phyloP scores from a whole-genome alignment of 805 yeast genomes.

The Grigorovia yakushimaensis region DNA sequence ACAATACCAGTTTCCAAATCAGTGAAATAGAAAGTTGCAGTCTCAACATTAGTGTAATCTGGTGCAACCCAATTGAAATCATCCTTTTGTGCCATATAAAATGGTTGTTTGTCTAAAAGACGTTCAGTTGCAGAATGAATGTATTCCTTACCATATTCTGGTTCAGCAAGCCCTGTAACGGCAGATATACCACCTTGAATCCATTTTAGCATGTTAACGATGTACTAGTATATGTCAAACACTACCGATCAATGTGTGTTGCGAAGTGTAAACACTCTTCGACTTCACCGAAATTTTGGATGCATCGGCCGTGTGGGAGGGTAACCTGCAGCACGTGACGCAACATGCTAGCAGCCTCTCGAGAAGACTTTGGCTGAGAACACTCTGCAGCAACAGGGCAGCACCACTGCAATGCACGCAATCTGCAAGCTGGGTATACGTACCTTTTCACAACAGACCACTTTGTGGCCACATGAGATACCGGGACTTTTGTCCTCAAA shows the following conservation, averaged over 20 bases:
- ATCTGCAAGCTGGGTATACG: no score
- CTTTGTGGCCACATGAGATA: no score
- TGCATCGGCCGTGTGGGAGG: neutral
- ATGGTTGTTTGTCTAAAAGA: conserved; percentile 48
- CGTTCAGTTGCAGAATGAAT: conserved; percentile 72
- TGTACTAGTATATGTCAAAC: no score
- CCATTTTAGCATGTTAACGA: conserved; percentile 58
- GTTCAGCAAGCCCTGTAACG: conserved; percentile 95
- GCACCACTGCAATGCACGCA: no score
- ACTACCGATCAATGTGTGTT: no score
- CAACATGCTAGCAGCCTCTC: no score
- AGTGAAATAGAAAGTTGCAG: conserved; percentile 83
- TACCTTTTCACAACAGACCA: no score
- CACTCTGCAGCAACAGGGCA: no score
- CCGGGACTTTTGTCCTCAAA: conserved; percentile 39
- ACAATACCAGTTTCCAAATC: conserved; percentile 50
- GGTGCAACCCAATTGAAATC: conserved; percentile 77
- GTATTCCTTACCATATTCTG: conserved; percentile 89
- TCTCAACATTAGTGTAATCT: conserved; percentile 81
- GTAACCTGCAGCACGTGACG: neutral
- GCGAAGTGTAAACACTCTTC: no score
- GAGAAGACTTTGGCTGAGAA: no score
- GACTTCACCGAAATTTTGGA: no score
- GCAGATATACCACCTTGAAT: conserved; percentile 83
- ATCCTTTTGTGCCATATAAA: conserved; percentile 44